Base-by-base conservation (phyloP, 2,329 filamentous ascomycete species). In the Aspergillus sclerotialis region DNA sequence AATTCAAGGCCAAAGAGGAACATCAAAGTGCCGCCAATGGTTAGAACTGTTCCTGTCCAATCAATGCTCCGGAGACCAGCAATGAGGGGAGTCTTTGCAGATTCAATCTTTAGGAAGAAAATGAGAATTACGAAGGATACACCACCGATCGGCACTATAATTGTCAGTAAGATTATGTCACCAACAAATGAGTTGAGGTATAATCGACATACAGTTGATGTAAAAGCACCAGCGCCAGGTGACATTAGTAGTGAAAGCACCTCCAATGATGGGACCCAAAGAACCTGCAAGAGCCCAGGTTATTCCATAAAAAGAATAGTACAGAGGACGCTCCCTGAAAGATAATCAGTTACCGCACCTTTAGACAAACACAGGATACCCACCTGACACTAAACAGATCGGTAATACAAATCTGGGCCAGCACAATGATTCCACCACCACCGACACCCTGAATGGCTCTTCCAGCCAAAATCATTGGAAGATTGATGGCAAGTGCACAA, bases 1-100 rank as follows among this genome's bases (percentile, higher is more conserved):
- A 90, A 86, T 53, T 93, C 82, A 8, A 94, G 75, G 1, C 87
- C 89, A 27, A 94, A 77, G 4, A 94, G 75, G 44, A 94, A 70
- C 84, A 94, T 90, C 13, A 93, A 68, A 0, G 84, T 89, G 13
- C 82, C 85, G 27, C 82, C 83, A 15, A 89, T 73, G 53, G 93
- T 76, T 18, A 71, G 64, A 16, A 80, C 45, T 1, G 69, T 72
- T n/a, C 78, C 78, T 7, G 75, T 46, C 78, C 78, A 82, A 56
- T 81, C 78, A 40, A 82, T 76, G 4, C 73, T 70, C 42, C 72
- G 73, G 26, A 81, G 52, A 5, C 77, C 77, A 12, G 70, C 67
- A 26, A 69, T 38, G 4, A 81, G 56, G 0, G 74, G 72, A 1
- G 77, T 80, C 43, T 69, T 75, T 9, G 76, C 75, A 1, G 73